These are phyloP conservation scores for Pichia sp. DNA, from an alignment of 1,139 yeast species.

Conservation along the genomic window DNA sequence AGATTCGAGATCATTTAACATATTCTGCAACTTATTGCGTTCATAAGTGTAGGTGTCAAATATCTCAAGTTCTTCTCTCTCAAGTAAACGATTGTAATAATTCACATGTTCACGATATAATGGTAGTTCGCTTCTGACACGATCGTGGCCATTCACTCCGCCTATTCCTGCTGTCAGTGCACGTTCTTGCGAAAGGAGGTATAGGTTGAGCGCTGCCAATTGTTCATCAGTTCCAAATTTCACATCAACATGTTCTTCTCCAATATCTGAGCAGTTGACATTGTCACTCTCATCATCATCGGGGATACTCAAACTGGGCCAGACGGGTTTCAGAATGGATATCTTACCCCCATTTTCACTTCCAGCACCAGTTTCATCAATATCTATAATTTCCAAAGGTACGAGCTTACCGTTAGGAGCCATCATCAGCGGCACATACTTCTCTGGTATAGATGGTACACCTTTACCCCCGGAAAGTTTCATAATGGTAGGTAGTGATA, in stretches of 20 bases:
- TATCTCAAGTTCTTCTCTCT: constrained; percentile 7
- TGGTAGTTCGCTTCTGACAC: not conserved
- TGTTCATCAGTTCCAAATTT: constrained; percentile 9
- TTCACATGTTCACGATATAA: constrained; percentile 7
- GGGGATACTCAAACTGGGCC: too few species aligned
- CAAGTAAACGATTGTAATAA: constrained; percentile 8
- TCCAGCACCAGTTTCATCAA: not conserved
- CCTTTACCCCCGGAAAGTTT: too few species aligned
- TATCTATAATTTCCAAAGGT: not conserved
- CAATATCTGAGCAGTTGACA: not conserved
- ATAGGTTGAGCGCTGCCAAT: constrained; percentile 17
- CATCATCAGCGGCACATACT: constrained; percentile 24
- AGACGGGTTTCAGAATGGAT: too few species aligned
- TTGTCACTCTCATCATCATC: not conserved
- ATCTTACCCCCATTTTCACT: not conserved
- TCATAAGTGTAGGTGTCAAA: constrained; percentile 7
- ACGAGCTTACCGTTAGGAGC: constrained; percentile 23
- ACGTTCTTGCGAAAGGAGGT: constrained; percentile 15
- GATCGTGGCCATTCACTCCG: too few species aligned
- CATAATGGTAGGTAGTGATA: too few species aligned
- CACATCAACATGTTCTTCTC: not conserved
- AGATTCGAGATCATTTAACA: constrained; percentile 7
- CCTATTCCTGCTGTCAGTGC: not conserved
- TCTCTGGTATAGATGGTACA: constrained; percentile 19
- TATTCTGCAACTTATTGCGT: constrained; percentile 7